Evolutionary conservation across 176 grass and related monocot genomes (phyloP).

Genomic region (Coix lacrymajobi): DNA sequence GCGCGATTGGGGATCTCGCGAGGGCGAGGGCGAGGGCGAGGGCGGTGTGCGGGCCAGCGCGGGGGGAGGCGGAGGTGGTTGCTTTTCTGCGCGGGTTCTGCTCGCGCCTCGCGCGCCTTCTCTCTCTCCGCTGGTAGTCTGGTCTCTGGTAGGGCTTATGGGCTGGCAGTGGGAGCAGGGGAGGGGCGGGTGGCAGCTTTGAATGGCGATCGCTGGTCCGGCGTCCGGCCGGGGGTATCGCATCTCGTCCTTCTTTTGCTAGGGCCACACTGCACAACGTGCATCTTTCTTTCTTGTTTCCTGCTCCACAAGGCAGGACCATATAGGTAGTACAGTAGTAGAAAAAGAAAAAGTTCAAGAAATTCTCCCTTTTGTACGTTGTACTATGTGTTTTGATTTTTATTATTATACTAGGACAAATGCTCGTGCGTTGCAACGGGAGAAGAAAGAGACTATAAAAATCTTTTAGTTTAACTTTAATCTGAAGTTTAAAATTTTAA

Average conservation of each 20-base stretch:
- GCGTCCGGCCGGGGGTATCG: not conserved
- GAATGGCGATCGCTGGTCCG: not conserved
- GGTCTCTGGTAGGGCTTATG: not conserved
- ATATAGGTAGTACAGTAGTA: no score
- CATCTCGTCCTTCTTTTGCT: not conserved
- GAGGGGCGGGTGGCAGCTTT: constrained; percentile 39
- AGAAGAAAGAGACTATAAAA: no score
- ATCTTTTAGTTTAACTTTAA: no score
- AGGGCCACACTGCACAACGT: constrained; percentile 31
- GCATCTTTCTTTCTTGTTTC: constrained; percentile 16
- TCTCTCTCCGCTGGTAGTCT: not conserved
- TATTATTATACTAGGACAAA: no score
- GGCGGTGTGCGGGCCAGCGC: not conserved
- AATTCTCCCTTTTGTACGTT: not conserved
- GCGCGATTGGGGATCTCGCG: constrained; percentile 21
- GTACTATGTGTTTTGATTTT: not conserved
- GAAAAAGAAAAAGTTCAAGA: not conserved
- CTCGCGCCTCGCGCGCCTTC: not conserved
- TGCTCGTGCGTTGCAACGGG: no score
- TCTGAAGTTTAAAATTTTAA: no score
- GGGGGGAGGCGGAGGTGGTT: not conserved
- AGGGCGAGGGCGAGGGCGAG: not conserved
- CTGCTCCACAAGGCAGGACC: not conserved
- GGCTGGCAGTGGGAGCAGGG: not conserved
- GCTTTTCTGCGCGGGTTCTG: constrained; percentile 18